Evolutionary conservation across 495 filamentous ascomycete species (phyloP).

Genomic region (Tirmania nivea): DNA sequence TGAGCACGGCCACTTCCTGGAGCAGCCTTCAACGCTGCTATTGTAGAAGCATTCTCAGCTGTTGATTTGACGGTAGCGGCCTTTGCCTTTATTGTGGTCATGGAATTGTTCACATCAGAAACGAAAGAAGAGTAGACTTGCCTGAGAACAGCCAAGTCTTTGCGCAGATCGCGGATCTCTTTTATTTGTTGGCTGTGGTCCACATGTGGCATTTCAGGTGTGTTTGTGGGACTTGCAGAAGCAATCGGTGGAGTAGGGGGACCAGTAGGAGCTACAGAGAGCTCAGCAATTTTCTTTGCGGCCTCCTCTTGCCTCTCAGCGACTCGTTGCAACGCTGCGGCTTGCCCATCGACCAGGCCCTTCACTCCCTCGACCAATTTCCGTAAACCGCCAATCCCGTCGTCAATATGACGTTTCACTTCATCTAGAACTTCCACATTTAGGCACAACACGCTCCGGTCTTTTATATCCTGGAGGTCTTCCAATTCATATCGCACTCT

Average conservation of each 20-base stretch:
- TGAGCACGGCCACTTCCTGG: slow-evolving; percentile 59
- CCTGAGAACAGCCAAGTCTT: slow-evolving; percentile 76
- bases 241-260: slow-evolving; percentile 17
- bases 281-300: slow-evolving; percentile 69
- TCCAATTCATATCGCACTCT: slow-evolving; percentile 91
- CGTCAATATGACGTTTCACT: slow-evolving; percentile 88
- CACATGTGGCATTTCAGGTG: slow-evolving; percentile 4
- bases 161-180: slow-evolving; percentile 62
- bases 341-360: slow-evolving; percentile 58
- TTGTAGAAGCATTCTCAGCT: slow-evolving; percentile 41
- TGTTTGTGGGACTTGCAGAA: slow-evolving; percentile 10
- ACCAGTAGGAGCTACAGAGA: slow-evolving; percentile 43
- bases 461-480: slow-evolving; percentile 84
- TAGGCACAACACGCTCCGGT: slow-evolving; percentile 76
- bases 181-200: slow-evolving; percentile 35
- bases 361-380: slow-evolving; percentile 62
- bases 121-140: slow-evolving; percentile 86
- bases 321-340: slow-evolving; percentile 58
- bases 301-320: slow-evolving; percentile 80
- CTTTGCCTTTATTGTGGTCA: slow-evolving; percentile 59
- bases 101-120: slow-evolving; percentile 67
- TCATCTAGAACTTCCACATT: slow-evolving; percentile 93
- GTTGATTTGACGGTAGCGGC: slow-evolving; percentile 56
- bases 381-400: slow-evolving; percentile 62
- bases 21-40: slow-evolving; percentile 21